phyloP scores from a whole-genome alignment of 2,329 filamentous ascomycete species.

The Fusarium veterinarium region DNA sequence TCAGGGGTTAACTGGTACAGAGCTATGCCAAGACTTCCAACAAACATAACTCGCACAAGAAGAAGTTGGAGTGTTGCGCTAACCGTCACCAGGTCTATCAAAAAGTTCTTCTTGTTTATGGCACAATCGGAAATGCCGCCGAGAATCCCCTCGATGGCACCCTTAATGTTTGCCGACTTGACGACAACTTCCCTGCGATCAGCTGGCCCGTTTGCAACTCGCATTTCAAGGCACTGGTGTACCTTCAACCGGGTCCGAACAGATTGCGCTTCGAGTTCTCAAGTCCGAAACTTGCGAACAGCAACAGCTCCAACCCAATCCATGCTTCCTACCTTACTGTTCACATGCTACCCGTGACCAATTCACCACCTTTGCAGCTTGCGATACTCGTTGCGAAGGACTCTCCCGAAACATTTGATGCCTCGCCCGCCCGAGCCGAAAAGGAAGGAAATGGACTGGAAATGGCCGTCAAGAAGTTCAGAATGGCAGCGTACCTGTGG shows the following conservation, averaged over 20 bases:
- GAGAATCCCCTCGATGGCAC: slow-evolving; percentile 80
- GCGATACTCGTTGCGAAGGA: slow-evolving; percentile 90
- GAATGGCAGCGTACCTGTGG: slow-evolving; percentile 96
- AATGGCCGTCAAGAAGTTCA: slow-evolving; percentile 86
- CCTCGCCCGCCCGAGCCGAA: slow-evolving; percentile 77
- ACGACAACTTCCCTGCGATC: slow-evolving; percentile 85
- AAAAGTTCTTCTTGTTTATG: slow-evolving; percentile 85
- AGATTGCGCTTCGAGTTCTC: slow-evolving; percentile 87
- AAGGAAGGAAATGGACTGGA: slow-evolving; percentile 86
- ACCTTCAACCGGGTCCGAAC: slow-evolving; percentile 92
- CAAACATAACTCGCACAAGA: not conserved
- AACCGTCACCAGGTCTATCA: slow-evolving; percentile 78
- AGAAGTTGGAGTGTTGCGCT: slow-evolving; percentile 29
- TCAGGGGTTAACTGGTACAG: slow-evolving; percentile 23
- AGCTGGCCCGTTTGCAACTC: slow-evolving; percentile 90
- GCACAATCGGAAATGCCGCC: slow-evolving; percentile 79
- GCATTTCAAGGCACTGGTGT: slow-evolving; percentile 90
- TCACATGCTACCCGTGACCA: slow-evolving; percentile 85
- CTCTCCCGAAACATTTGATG: slow-evolving; percentile 86
- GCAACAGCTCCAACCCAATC: slow-evolving; percentile 72
- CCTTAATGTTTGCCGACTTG: slow-evolving; percentile 81
- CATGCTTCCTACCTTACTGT: slow-evolving; percentile 85
- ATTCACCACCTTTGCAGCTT: slow-evolving; percentile 85
- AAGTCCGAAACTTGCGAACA: slow-evolving; percentile 81
- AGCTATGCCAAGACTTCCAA: slow-evolving; percentile 16